Evolutionary conservation across 257 asterid genomes (phyloP), one percentile per base, ranked within the genome.

Genomic region (Fraxinus americana): DNA sequence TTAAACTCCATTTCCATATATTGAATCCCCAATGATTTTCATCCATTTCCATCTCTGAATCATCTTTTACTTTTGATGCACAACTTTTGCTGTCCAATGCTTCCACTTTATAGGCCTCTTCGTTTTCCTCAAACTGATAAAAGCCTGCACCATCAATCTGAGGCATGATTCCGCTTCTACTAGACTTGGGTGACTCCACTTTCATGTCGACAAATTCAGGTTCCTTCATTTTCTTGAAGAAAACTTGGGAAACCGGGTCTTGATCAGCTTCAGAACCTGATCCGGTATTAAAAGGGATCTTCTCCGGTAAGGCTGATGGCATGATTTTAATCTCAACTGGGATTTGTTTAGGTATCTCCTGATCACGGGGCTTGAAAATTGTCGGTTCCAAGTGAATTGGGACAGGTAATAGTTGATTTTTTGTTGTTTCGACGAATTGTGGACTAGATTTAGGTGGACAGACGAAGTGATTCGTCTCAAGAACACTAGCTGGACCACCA

Each of bases 181-280:
- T 74, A 71, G 87, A 85, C 81, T 59, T 85, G 11, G 97, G 94
- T 2, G 98, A 93, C 2, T 93, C 96, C 79, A 89, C 66, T 69
- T 90, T 93, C 85, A 90, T 90, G 90, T 91, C 97, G 89, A 76
- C 96, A 45, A 88, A 91, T 86, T 92, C 91, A 25, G 84, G 61
- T 54, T 87, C 93, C 85, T 77, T 87, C 89, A 75, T 79, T 69
- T 90, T 93, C 89, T 89, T 93, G 93, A 91, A 91, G 91, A 87
- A 90, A 76, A 91, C 98, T 72, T 91, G 96, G 1, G 92, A 85
- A 34, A 89, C 83, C 36, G 81, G 91, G 38, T 92, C 93, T 32
- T 83, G 89, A 30, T 87, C 93, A 3, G 69, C 69, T 48, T 25
- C 81, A 29, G 41, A n/a, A 25, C 6, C 4, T 23, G 11, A 50